These are phyloP conservation scores for Lentinus tigrinus DNA, from an alignment of 768 basidiomycete species.

Conservation along the genomic window DNA sequence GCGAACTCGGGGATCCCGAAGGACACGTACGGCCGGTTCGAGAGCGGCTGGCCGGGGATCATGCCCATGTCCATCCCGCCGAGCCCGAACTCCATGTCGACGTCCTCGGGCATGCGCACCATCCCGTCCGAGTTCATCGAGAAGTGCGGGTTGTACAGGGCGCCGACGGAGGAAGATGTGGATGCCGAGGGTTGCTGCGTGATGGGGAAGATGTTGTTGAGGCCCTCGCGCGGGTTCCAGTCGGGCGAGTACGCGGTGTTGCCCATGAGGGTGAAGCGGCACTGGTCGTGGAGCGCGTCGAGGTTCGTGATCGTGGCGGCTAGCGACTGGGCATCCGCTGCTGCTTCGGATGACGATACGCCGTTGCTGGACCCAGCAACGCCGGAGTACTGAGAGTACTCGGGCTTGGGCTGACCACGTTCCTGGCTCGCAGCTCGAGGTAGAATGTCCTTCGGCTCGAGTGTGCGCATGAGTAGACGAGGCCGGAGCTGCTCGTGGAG, in stretches of 20 bases:
- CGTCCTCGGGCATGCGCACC: conserved; percentile 4
- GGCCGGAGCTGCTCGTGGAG: conserved; percentile 19
- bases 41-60: conserved; percentile 40
- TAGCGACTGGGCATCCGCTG: conserved; percentile 9
- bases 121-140: not conserved
- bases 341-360: not conserved
- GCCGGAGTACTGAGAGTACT: conserved; percentile 9
- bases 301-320: conserved; percentile 15
- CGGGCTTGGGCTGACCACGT: not conserved
- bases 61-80: conserved; percentile 25
- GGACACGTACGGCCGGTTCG: conserved; percentile 37
- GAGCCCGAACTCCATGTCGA: not conserved
- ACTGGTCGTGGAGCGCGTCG: conserved; percentile 17
- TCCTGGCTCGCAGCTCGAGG: not conserved
- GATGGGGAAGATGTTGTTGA: not conserved
- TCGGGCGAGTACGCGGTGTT: not conserved
- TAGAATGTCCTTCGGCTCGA: conserved; percentile 14
- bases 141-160: not conserved
- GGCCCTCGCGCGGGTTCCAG: not conserved
- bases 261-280: not conserved
- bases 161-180: too few species aligned
- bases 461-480: conserved; percentile 15
- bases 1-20: conserved; percentile 15
- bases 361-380: not conserved
- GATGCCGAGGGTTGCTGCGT: not conserved